These are phyloP conservation scores for Phytophthora pistaciae DNA, from an alignment of 352 stramenopile species.

Conservation along the genomic window DNA sequence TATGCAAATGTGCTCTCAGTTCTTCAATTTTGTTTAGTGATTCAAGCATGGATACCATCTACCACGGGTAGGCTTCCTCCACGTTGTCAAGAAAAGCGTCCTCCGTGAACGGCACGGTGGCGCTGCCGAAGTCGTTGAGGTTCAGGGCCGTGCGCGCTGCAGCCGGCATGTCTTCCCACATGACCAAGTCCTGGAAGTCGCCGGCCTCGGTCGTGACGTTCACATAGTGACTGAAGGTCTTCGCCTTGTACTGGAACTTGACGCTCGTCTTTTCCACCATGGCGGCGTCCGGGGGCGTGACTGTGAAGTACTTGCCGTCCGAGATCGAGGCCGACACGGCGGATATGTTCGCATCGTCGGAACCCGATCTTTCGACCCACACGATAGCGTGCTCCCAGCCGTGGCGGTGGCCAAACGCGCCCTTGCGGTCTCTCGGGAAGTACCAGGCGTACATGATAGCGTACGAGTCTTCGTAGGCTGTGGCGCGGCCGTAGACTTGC, in stretches of 20 bases:
- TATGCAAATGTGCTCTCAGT: no score
- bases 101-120: constrained; percentile 37
- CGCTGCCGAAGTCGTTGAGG: constrained; percentile 33
- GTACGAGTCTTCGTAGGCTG: constrained; percentile 18
- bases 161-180: constrained; percentile 25
- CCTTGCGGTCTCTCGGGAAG: constrained; percentile 27
- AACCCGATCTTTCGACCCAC: constrained; percentile 6
- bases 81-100: constrained; percentile 33
- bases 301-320: constrained; percentile 21
- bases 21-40: no score
- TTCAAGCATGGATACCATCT: not conserved
- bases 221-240: constrained; percentile 29
- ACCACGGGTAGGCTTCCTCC: constrained; percentile 22
- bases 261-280: constrained; percentile 28
- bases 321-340: constrained; percentile 9
- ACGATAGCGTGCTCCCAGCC: constrained; percentile 22
- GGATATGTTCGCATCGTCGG: constrained; percentile 2
- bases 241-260: constrained; percentile 21
- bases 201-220: constrained; percentile 28
- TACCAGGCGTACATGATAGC: constrained; percentile 35
- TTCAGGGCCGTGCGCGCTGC: constrained; percentile 35
- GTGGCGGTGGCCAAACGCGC: constrained; percentile 12
- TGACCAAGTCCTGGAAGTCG: constrained; percentile 30
- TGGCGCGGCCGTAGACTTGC: constrained; percentile 27
- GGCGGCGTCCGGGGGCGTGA: constrained; percentile 4